Conservation (phyloP, 1,284 basidiomycete genomes). For the Athelia psychrophila region DNA sequence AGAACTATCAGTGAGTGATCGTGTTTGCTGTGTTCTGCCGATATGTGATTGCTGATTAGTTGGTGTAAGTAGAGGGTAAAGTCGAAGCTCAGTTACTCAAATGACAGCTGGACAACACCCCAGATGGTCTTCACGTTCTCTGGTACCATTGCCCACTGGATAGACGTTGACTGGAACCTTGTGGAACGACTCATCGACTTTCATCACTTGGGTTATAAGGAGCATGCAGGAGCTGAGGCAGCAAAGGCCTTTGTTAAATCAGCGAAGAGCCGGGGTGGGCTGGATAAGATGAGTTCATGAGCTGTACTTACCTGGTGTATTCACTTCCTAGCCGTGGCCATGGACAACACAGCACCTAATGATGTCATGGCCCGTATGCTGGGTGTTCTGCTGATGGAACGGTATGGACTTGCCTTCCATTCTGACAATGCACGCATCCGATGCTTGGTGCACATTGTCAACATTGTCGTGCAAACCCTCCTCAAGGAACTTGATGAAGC, state of each 20-base stretch:
- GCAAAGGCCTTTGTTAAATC: slow-evolving; percentile 12
- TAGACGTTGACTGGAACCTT: slow-evolving; percentile 17
- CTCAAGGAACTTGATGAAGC: slow-evolving; percentile 1
- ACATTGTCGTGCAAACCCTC: slow-evolving; percentile 3
- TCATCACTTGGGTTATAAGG: slow-evolving; percentile 11
- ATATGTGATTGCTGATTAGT: neutral
- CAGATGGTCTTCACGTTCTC: slow-evolving; percentile 19
- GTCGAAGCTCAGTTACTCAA: slow-evolving; percentile 15
- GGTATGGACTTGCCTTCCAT: slow-evolving; percentile 1
- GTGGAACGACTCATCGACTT: slow-evolving; percentile 15
- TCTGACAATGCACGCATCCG: slow-evolving; percentile 3
- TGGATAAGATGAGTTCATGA: slow-evolving; percentile 7
- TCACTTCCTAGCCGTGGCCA: neutral
- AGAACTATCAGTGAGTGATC: slow-evolving; percentile 7
- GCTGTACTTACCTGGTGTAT: too few relatives aligned
- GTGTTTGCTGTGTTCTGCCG: too few relatives aligned
- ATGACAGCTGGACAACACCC: slow-evolving; percentile 15
- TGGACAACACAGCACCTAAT: slow-evolving; percentile 1
- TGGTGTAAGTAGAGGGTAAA: slow-evolving; percentile 10
- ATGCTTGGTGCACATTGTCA: slow-evolving; percentile 3
- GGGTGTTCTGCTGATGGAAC: neutral
- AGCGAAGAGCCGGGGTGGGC: slow-evolving; percentile 5
- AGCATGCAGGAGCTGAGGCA: slow-evolving; percentile 13
- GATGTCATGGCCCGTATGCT: slow-evolving; percentile 1
- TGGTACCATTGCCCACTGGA: slow-evolving; percentile 11